Evolutionary conservation across 306 rosid genomes (phyloP).

Genomic region (Dryas alaskensis): DNA sequence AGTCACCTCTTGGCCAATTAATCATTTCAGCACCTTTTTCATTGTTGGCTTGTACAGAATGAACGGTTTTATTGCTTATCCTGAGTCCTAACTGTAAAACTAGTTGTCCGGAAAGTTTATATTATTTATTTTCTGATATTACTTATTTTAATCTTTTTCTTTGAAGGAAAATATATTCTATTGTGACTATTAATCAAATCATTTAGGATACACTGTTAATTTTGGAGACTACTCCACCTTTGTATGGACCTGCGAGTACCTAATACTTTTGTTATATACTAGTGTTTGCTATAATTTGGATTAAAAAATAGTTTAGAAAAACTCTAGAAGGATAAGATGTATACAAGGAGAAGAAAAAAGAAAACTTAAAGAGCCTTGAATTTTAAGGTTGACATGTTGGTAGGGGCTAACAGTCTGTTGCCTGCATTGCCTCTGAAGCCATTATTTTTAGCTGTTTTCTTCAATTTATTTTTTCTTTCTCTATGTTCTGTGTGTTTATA

Average conservation of each 20-base stretch:
- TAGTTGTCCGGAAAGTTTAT: background rate
- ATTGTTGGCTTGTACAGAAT: background rate
- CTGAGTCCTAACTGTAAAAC: background rate
- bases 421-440: conserved; percentile 10
- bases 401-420: background rate
- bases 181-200: background rate
- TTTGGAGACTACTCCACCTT: background rate
- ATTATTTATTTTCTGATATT: background rate
- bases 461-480: background rate
- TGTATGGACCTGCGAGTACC: background rate
- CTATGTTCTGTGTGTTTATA: conserved; percentile 14
- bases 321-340: background rate
- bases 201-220: background rate
- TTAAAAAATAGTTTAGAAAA: background rate
- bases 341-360: background rate
- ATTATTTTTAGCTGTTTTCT: conserved; percentile 17
- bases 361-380: background rate
- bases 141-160: background rate
- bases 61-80: background rate
- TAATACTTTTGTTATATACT: background rate
- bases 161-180: background rate
- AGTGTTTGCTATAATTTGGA: background rate
- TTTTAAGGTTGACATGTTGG: background rate
- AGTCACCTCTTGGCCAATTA: background rate
- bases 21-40: background rate